Conservation (phyloP, 352 stramenopile genomes). For the Globisporangium spiculum region DNA sequence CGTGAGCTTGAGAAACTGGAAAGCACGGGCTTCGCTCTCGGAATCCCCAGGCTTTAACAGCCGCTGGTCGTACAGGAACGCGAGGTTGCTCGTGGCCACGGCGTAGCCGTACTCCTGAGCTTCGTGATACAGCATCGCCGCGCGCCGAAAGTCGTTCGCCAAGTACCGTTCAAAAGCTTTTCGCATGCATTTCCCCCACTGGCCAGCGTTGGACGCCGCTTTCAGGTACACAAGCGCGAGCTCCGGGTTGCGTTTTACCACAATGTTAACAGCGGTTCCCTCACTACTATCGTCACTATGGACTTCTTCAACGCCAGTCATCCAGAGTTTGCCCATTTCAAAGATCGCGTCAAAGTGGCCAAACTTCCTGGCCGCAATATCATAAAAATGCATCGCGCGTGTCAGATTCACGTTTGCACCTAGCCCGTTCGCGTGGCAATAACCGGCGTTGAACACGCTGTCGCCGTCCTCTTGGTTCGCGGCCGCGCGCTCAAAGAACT, state of each 20-base stretch:
- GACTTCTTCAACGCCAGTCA: conserved; percentile 26
- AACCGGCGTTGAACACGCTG: conserved; percentile 89
- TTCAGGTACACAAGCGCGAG: conserved; percentile 48
- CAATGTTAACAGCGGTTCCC: neutral
- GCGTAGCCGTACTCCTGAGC: conserved; percentile 57
- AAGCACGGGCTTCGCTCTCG: conserved; percentile 28
- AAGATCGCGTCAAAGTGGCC: conserved; percentile 85
- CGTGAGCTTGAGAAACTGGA: conserved; percentile 41
- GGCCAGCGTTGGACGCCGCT: conserved; percentile 56
- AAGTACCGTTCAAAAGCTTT: conserved; percentile 68
- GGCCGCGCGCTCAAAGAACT: conserved; percentile 83
- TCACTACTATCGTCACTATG: no score
- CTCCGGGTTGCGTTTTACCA: conserved; percentile 22
- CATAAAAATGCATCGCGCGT: conserved; percentile 61
- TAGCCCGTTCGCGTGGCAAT: conserved; percentile 69
- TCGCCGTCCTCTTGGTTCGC: conserved; percentile 77
- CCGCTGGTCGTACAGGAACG: conserved; percentile 69
- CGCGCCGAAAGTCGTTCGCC: conserved; percentile 34
- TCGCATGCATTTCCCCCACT: conserved; percentile 55
- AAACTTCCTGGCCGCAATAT: conserved; percentile 60
- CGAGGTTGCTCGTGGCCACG: conserved; percentile 69
- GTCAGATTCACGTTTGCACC: conserved; percentile 54
- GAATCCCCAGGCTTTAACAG: conserved; percentile 24
- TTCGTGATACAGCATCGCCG: conserved; percentile 61
- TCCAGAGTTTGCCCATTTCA: conserved; percentile 62